Conservation (phyloP, 306 rosid genomes). For the Pyrus betulifolia region DNA sequence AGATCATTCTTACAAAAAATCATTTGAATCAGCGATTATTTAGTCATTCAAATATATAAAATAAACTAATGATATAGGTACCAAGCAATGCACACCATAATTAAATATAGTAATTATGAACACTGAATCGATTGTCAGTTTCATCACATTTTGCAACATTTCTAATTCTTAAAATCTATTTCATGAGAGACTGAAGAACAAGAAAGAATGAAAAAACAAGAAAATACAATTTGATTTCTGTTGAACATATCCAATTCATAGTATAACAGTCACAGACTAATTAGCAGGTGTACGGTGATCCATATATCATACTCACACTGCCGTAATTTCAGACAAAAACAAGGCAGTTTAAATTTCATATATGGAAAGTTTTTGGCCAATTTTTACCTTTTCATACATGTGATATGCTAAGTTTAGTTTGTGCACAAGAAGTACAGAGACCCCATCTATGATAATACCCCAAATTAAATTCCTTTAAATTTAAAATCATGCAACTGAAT, state of each 20-base stretch:
- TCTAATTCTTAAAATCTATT: neutral
- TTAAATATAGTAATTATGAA: neutral
- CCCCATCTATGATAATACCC: neutral
- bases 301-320: neutral
- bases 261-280: neutral
- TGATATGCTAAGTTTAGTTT: neutral
- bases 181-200: neutral
- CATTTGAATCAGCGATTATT: too few relatives aligned
- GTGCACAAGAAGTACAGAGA: neutral
- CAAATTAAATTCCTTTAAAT: neutral
- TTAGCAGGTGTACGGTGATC: neutral
- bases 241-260: neutral
- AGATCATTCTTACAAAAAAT: too few relatives aligned
- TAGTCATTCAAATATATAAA: too few relatives aligned
- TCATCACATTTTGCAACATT: neutral
- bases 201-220: too few relatives aligned
- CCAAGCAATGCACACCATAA: too few relatives aligned
- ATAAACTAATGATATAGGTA: too few relatives aligned
- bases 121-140: neutral
- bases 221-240: neutral
- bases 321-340: neutral
- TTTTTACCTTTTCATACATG: neutral
- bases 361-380: neutral
- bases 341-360: too few relatives aligned
- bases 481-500: neutral